A percentile compares a stretch with the other conserved stretches of the same genome.
phyloP scores from a whole-genome alignment of 495 filamentous ascomycete genomes.

The Neurospora sp. region DNA sequence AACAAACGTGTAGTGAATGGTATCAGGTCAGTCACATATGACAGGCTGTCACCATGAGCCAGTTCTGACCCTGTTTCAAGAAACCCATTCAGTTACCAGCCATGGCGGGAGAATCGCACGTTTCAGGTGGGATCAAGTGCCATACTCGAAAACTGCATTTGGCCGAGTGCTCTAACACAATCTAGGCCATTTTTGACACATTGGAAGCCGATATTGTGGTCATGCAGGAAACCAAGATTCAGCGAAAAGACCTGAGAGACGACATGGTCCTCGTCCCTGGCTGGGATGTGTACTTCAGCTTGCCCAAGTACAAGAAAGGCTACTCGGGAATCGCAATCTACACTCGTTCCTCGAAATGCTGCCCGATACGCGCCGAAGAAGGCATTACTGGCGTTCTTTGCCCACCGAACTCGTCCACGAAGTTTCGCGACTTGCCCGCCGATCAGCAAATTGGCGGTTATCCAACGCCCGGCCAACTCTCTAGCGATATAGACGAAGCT shows the following conservation, averaged over 20 bases:
- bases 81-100: conserved; percentile 91
- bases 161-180: background rate
- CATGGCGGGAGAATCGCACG: conserved; percentile 83
- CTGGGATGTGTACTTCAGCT: conserved; percentile 94
- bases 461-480: conserved; percentile 56
- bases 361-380: conserved; percentile 86
- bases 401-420: conserved; percentile 62
- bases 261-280: conserved; percentile 94
- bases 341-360: conserved; percentile 78
- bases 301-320: conserved; percentile 92
- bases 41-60: background rate
- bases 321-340: conserved; percentile 96
- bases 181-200: conserved; percentile 75
- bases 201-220: conserved; percentile 90
- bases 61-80: conserved; percentile 29
- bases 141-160: background rate
- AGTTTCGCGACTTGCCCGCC: conserved; percentile 64
- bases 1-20: conserved; percentile 63
- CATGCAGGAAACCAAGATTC: conserved; percentile 95
- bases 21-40: conserved; percentile 53
- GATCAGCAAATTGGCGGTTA: conserved; percentile 92
- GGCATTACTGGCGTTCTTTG: conserved; percentile 77
- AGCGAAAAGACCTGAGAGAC: conserved; percentile 83
- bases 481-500: conserved; percentile 52
- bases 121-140: conserved; percentile 41